Percentiles rank a stretch among this genome's conserved stretches.
These are phyloP conservation scores for Microbotryomycetes sp. DNA, from an alignment of 1,284 basidiomycete genomes.

Conservation along the genomic window DNA sequence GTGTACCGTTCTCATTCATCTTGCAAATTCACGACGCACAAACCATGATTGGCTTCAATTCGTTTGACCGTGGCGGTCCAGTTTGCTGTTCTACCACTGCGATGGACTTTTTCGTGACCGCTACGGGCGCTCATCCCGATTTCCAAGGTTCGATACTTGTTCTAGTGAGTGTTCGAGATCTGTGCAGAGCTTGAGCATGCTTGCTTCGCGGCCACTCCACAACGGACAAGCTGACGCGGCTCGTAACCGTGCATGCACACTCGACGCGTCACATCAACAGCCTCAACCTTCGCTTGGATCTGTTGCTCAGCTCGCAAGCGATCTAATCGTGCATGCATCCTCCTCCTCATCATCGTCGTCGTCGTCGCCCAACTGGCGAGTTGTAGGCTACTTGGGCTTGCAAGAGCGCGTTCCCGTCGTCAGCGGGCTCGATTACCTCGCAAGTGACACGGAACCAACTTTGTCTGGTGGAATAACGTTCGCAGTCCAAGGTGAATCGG, in stretches of 20 bases:
- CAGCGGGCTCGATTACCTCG: slow-evolving; percentile 4
- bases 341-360: not conserved
- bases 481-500: slow-evolving; percentile 14
- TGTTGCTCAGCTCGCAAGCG: slow-evolving; percentile 19
- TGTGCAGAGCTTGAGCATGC: too few relatives aligned
- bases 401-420: slow-evolving; percentile 21
- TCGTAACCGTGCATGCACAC: not conserved
- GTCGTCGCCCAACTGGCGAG: not conserved
- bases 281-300: slow-evolving; percentile 27
- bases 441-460: not conserved
- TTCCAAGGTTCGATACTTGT: not conserved
- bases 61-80: too few relatives aligned
- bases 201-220: too few relatives aligned
- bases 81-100: too few relatives aligned
- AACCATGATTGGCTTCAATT: too few relatives aligned
- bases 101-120: not conserved
- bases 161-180: not conserved
- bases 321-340: slow-evolving; percentile 20
- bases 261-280: slow-evolving; percentile 1
- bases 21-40: too few relatives aligned
- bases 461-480: slow-evolving; percentile 8
- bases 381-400: slow-evolving; percentile 23
- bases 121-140: not conserved
- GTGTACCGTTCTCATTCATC: too few relatives aligned
- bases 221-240: not conserved